phyloP scores from a whole-genome alignment of 495 filamentous ascomycete species.

The Penicillium turbatum region DNA sequence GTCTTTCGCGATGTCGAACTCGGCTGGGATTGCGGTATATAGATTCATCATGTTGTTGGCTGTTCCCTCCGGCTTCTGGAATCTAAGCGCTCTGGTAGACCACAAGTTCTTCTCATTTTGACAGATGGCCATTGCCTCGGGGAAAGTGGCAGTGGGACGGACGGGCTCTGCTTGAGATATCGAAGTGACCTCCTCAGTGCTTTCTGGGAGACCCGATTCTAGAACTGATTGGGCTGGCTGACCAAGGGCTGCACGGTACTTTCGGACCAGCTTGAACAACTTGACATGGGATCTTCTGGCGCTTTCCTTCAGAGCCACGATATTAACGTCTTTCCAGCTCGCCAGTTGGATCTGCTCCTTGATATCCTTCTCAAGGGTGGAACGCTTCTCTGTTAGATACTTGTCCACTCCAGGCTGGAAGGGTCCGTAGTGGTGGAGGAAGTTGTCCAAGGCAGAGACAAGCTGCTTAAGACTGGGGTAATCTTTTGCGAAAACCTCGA shows the following conservation, averaged over 20 bases:
- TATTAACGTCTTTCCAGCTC: conserved; percentile 96
- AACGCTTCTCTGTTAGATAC: conserved; percentile 56
- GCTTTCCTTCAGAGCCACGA: conserved; percentile 80
- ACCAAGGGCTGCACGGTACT: conserved; percentile 73
- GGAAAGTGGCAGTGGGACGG: conserved; percentile 22
- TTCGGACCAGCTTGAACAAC: conserved; percentile 83
- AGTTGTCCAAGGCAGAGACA: conserved; percentile 64
- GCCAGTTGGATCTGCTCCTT: conserved; percentile 81
- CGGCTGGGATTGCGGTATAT: conserved; percentile 46
- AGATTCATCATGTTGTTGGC: conserved; percentile 57
- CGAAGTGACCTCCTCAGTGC: conserved; percentile 20
- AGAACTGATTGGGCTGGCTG: conserved; percentile 63
- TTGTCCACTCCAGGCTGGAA: conserved; percentile 63
- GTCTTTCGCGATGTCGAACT: conserved; percentile 54
- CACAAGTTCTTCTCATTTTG: conserved; percentile 51
- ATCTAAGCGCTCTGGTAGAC: conserved; percentile 57
- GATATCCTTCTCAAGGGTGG: conserved; percentile 74
- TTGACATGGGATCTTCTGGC: conserved; percentile 86
- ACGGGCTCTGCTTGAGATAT: conserved; percentile 10
- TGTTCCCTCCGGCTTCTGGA: conserved; percentile 64
- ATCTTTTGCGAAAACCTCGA: conserved; percentile 50
- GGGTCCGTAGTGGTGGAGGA: conserved; percentile 64
- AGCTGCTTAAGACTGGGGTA: conserved; percentile 48
- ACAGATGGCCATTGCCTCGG: conserved; percentile 52
- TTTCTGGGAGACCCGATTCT: conserved; percentile 61